Evolutionary conservation across 371 early-diverging fungal species (phyloP), one percentile per base, ranked within the genome.

Genomic region (Mucor ambiguus): DNA sequence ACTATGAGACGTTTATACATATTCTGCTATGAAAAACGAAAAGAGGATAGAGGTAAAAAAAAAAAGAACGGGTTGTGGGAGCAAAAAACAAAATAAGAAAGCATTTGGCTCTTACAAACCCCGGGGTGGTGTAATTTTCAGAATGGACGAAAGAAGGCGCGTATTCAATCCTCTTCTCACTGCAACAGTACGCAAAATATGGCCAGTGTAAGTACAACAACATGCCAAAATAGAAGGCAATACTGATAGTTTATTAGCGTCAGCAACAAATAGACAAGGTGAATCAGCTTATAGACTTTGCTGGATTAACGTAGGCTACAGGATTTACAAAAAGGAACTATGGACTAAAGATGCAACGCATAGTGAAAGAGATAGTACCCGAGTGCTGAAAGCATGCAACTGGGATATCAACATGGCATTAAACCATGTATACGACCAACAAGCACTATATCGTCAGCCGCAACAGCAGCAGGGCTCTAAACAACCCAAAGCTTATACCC

Each of bases 331-430:
- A 57, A 46, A n/a, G 44, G 35, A 33, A 10, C 4, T 7, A 33
- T 33, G 9, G 9, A 33, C 16, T 43, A 28, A 49, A n/a, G 10
- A 22, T 24, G 26, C 35, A 20, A 20, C 30, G 28, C 52, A 3
- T 46, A 91, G 90, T 61, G 88, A 92, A 46, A 62, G 72, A 33
- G 77, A 79, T 1, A 90, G 93, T 12, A 71, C 71, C 6, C 67
- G 71, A 38, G 61, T 79, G 41, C 83, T 94, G 49, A 82, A 72
- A 60, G 77, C 80, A 16, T 54, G 71, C 66, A 81, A 84, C 55
- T 91, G 92, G 91, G 86, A 91, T 64, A 61, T 92, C 10, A 85
- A 89, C 48, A 71, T 69, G 8, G 92, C 94, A 3, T 76, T 88
- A n/a, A 85, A 92, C 65, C 70, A 70, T 32, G 88, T 81, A 68